Conservation (phyloP, 1,284 basidiomycete genomes). For the Leccinum cinnamomeum region DNA sequence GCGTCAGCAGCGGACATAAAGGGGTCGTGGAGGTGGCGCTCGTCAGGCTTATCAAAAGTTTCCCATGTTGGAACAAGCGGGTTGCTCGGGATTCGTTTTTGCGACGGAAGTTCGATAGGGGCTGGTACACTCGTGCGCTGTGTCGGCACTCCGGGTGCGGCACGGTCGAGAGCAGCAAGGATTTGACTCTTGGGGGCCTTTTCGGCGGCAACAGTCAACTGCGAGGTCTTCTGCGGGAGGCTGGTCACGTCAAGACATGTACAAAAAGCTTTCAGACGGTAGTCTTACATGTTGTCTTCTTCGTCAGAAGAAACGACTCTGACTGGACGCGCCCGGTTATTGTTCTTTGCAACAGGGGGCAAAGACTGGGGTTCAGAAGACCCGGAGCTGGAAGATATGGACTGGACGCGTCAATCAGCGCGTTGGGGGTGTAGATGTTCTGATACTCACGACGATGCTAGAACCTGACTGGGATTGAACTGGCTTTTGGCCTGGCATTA, state of each 20-base stretch:
- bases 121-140: constrained; percentile 28
- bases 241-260: constrained; percentile 14
- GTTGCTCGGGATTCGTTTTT: constrained; percentile 14
- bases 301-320: constrained; percentile 32
- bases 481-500: constrained; percentile 22
- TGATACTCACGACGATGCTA: constrained; percentile 25
- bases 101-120: constrained; percentile 30
- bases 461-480: constrained; percentile 3
- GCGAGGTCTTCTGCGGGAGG: constrained; percentile 1
- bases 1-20: constrained; percentile 48
- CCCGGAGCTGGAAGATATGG: constrained; percentile 26
- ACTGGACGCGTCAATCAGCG: constrained; percentile 10
- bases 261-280: not conserved
- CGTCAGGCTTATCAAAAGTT: constrained; percentile 35
- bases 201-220: not conserved
- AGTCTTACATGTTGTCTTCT: constrained; percentile 23
- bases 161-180: constrained; percentile 29
- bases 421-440: not conserved
- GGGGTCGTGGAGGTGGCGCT: constrained; percentile 39
- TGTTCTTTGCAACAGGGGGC: constrained; percentile 7
- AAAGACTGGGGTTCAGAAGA: constrained; percentile 25
- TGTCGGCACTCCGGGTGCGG: constrained; percentile 11
- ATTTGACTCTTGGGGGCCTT: constrained; percentile 20
- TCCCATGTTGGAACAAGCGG: constrained; percentile 24
- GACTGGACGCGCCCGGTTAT: constrained; percentile 8